These are phyloP conservation scores for Cercospora beticola DNA, from an alignment of 2,329 filamentous ascomycete genomes.

Conservation along the genomic window DNA sequence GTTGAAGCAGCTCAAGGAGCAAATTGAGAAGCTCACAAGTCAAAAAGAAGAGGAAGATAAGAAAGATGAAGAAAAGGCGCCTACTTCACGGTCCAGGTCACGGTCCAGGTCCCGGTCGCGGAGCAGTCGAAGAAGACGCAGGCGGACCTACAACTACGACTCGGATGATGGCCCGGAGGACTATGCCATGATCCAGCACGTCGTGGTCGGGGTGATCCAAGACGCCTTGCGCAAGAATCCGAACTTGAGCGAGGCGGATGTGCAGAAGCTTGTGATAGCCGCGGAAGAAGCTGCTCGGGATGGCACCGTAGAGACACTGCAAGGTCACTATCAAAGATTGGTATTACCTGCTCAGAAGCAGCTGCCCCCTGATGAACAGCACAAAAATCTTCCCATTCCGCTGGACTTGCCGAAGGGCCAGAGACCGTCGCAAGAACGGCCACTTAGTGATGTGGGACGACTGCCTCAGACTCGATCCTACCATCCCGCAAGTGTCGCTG, in stretches of 20 bases:
- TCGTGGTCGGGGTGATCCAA: constrained; percentile 46
- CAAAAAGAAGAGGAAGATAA: constrained; percentile 26
- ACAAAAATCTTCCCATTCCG: constrained; percentile 2
- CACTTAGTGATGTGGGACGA: neutral
- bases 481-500: neutral
- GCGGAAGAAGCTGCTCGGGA: constrained; percentile 46
- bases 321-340: constrained; percentile 30
- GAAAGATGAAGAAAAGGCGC: constrained; percentile 27
- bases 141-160: constrained; percentile 8
- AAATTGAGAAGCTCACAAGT: constrained; percentile 31
- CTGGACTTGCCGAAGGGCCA: constrained; percentile 7
- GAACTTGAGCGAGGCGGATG: constrained; percentile 41
- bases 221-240: constrained; percentile 45
- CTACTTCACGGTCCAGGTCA: constrained; percentile 22
- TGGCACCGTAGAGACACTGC: constrained; percentile 41
- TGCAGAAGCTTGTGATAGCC: constrained; percentile 42
- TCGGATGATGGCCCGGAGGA: constrained; percentile 1
- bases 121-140: constrained; percentile 9
- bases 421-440: constrained; percentile 1
- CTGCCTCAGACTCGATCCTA: neutral
- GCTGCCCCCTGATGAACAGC: neutral
- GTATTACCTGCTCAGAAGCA: constrained; percentile 3
- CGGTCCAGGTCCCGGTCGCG: constrained; percentile 13
- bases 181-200: constrained; percentile 39
- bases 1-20: constrained; percentile 28